These are phyloP conservation scores for Lasiosphaeriaceae sp. DNA, from an alignment of 495 filamentous ascomycete species.

Conservation along the genomic window DNA sequence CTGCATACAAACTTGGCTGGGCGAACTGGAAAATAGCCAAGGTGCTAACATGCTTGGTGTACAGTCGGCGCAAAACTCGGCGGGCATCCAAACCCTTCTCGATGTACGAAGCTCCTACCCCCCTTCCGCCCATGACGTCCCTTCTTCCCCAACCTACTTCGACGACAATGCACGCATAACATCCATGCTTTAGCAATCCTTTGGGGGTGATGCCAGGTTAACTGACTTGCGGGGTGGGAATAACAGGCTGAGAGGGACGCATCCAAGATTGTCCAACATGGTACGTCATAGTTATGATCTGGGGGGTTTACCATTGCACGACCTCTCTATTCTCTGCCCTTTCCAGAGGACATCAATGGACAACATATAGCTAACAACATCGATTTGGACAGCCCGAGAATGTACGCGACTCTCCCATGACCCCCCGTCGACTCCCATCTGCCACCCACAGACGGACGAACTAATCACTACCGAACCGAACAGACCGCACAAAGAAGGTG, in stretches of 20 bases:
- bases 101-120: conserved; percentile 62
- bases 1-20: background rate
- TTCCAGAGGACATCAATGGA: too few species aligned
- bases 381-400: conserved; percentile 30
- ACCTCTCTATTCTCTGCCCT: too few species aligned
- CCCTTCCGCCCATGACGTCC: background rate
- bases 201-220: background rate
- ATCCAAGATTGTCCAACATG: conserved; percentile 97
- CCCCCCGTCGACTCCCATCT: background rate
- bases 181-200: background rate
- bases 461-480: background rate
- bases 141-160: background rate
- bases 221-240: background rate
- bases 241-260: conserved; percentile 92
- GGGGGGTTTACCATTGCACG: too few species aligned
- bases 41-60: conserved; percentile 2
- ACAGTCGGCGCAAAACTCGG: conserved; percentile 96
- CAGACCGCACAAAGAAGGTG: conserved; percentile 95
- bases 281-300: conserved; percentile 36
- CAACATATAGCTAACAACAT: conserved; percentile 8
- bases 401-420: conserved; percentile 27
- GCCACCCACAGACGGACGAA: too few species aligned
- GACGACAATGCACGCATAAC: background rate
- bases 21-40: background rate
- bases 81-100: conserved; percentile 96